Conservation (phyloP, 768 basidiomycete genomes). For the Epithele typhae region DNA sequence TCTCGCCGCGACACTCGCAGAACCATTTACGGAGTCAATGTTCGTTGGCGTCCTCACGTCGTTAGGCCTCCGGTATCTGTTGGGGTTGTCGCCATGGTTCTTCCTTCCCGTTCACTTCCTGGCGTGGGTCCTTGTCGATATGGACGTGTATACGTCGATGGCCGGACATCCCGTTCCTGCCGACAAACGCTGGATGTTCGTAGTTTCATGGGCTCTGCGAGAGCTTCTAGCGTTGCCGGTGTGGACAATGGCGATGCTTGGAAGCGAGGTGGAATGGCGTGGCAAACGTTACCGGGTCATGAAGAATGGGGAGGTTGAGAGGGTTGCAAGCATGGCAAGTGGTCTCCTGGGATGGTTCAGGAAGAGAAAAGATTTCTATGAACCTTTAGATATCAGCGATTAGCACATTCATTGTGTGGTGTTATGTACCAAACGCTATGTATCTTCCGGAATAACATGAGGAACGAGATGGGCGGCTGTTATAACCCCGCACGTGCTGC, state of each 20-base stretch:
- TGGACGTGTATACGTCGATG: conserved; percentile 78
- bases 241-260: conserved; percentile 77
- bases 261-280: conserved; percentile 83
- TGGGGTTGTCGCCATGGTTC: conserved; percentile 47
- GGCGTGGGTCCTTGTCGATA: conserved; percentile 74
- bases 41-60: conserved; percentile 64
- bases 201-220: conserved; percentile 73
- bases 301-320: conserved; percentile 64
- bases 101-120: conserved; percentile 57
- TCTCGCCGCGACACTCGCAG: conserved; percentile 75
- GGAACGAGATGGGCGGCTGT: too few relatives aligned
- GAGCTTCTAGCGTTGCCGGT: conserved; percentile 88
- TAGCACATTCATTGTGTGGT: too few relatives aligned
- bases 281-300: conserved; percentile 74
- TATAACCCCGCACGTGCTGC: too few relatives aligned
- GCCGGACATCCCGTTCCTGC: conserved; percentile 57
- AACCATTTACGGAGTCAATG: conserved; percentile 90
- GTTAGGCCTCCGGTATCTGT: conserved; percentile 47
- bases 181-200: conserved; percentile 47
- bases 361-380: conserved; percentile 30
- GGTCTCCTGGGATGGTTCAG: conserved; percentile 14
- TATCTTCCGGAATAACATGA: too few relatives aligned
- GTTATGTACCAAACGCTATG: too few relatives aligned
- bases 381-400: conserved; percentile 26
- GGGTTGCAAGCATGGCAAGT: conserved; percentile 10